Percentiles rank a stretch among this genome's conserved stretches.
Evolutionary conservation across 2,329 filamentous ascomycete genomes (phyloP).

Genomic region (Penicillium polonicum): DNA sequence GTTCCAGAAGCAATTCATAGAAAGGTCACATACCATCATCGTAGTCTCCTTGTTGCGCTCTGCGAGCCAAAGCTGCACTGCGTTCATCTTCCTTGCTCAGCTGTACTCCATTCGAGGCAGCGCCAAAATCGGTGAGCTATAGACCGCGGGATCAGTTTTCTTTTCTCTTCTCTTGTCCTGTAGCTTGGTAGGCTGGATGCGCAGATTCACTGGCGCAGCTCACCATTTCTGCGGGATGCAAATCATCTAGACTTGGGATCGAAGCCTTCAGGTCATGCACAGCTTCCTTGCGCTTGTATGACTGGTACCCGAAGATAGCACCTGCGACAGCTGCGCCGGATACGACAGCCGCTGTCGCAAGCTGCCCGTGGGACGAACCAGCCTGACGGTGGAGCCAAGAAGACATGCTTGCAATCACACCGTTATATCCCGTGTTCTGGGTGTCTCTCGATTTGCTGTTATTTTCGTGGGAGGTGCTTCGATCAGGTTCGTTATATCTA

Average conservation of each 20-base stretch:
- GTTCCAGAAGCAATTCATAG: not conserved
- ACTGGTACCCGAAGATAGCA: constrained; percentile 58
- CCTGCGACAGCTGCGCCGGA: constrained; percentile 47
- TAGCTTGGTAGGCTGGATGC: not conserved
- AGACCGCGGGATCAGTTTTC: constrained; percentile 38
- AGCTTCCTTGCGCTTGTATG: constrained; percentile 54
- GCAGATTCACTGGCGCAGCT: not conserved
- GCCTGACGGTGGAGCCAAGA: constrained; percentile 47
- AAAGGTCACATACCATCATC: constrained; percentile 52
- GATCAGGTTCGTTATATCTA: constrained; percentile 22
- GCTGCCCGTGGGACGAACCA: constrained; percentile 43
- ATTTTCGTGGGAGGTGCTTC: constrained; percentile 8
- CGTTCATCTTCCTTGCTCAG: constrained; percentile 56
- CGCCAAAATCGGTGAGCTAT: constrained; percentile 54
- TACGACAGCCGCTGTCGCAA: constrained; percentile 44
- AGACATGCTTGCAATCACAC: constrained; percentile 36
- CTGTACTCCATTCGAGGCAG: constrained; percentile 31
- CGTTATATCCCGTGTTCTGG: constrained; percentile 5
- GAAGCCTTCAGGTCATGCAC: constrained; percentile 60
- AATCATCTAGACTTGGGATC: constrained; percentile 56
- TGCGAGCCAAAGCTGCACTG: constrained; percentile 57
- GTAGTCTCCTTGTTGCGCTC: constrained; percentile 63
- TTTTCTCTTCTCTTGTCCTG: constrained; percentile 3
- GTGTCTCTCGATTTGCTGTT: constrained; percentile 1
- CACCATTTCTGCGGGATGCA: constrained; percentile 54